Evolutionary conservation across 2,329 filamentous ascomycete species (phyloP).

Genomic region (Bisporella sp.): DNA sequence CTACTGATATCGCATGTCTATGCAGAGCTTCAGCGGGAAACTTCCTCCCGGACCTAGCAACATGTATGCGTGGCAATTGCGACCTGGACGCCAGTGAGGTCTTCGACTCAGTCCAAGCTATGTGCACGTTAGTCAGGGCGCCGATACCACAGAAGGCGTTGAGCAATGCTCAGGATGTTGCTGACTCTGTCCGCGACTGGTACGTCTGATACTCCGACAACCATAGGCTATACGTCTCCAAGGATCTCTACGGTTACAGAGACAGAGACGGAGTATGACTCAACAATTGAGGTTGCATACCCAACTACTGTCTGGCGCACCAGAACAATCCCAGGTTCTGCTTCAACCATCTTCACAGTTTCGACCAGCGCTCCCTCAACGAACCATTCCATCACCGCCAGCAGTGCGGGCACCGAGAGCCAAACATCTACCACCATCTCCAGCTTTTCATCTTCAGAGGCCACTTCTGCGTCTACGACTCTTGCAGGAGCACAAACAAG

Average conservation of each 20-base stretch:
- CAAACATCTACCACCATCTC: background rate
- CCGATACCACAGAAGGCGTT: too few relatives aligned
- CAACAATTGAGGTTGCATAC: background rate
- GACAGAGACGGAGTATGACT: background rate
- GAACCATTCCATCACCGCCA: background rate
- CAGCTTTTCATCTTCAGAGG: background rate
- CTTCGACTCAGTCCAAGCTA: too few relatives aligned
- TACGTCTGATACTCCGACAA: too few relatives aligned
- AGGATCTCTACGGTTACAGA: constrained; percentile 12
- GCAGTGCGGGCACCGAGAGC: background rate
- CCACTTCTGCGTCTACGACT: background rate
- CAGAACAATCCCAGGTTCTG: background rate
- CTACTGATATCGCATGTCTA: constrained; percentile 29
- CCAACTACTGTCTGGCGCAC: constrained; percentile 2
- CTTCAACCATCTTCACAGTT: background rate
- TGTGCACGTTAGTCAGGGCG: too few relatives aligned
- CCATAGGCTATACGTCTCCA: constrained; percentile 9
- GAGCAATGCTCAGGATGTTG: too few relatives aligned
- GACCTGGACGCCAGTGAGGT: constrained; percentile 18
- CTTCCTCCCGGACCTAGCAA: constrained; percentile 31
- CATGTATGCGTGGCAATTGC: constrained; percentile 35
- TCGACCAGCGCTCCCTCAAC: background rate
- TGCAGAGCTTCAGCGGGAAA: constrained; percentile 28
- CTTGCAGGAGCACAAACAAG: background rate
- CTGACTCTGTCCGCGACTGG: too few relatives aligned